Evolutionary conservation across 257 asterid species (phyloP).

Genomic region (Scutellaria minor): DNA sequence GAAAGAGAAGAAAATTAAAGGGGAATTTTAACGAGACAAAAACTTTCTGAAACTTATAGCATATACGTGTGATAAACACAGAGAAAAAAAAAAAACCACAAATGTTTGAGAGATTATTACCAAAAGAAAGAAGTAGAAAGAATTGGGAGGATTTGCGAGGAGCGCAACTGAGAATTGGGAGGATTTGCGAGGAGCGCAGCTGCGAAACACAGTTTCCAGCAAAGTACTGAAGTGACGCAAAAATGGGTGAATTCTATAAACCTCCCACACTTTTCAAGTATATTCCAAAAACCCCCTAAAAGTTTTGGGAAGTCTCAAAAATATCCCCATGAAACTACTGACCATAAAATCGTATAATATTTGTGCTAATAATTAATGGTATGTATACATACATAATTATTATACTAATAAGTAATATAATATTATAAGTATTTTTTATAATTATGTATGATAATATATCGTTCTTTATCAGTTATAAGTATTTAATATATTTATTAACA

Average conservation of each 20-base stretch:
- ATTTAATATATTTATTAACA: no score
- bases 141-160: not conserved
- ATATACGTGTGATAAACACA: not conserved
- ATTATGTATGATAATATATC: no score
- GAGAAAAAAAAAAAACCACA: not conserved
- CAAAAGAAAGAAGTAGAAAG: conserved; percentile 17
- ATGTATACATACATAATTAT: no score
- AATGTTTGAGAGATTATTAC: not conserved
- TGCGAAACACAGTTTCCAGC: not conserved
- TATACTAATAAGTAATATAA: no score
- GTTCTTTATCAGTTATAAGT: no score
- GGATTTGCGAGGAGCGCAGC: conserved; percentile 2
- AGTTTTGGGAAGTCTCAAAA: not conserved
- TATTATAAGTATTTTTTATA: no score
- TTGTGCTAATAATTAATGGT: no score
- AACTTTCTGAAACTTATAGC: not conserved
- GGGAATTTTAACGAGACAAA: not conserved
- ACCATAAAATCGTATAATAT: no score
- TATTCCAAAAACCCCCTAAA: not conserved
- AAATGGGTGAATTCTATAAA: conserved; percentile 18
- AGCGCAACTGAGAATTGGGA: not conserved
- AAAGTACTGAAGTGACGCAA: not conserved
- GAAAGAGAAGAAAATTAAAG: not conserved
- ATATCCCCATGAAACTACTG: not conserved
- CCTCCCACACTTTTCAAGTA: not conserved